Evolutionary conservation across 2,329 filamentous ascomycete genomes (phyloP), one percentile per base, ranked within the genome.

Genomic region (Onygenales sp.): DNA sequence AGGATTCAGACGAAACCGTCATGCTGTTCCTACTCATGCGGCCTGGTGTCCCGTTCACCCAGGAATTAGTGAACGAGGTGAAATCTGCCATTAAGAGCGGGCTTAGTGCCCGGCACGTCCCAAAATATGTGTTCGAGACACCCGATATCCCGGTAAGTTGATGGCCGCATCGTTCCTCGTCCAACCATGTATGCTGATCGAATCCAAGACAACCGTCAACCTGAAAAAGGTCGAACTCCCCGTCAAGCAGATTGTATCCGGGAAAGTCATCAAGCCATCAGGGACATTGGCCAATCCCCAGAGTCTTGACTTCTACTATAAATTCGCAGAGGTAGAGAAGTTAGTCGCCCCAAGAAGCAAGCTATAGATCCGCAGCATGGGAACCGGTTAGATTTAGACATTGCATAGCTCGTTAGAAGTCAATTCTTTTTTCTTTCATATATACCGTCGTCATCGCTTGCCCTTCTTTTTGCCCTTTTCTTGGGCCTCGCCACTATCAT

Each of bases 201-300:
- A n/a, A 17, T 11, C 31, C 45, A 46, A 89, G 83, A 87, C 84
- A 0, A 93, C 88, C 0, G 83, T 93, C 57, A 93, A 92, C 64
- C 70, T 88, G 49, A 93, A 93, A 67, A 93, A 93, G 68, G 88
- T 93, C 3, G 88, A 93, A 66, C 62, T 93, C 51, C 87, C 87
- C 0, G 85, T 93, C 33, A 93, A 93, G 71, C 85, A 88, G 63
- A 93, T 93, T 57, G 84, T 93, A 0, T 88, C 81, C 0, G 88
- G 88, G 0, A 82, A 83, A 60, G 80, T 72, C 27, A 80, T 93
- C 64, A 88, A 86, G 68, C 80, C 87, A 0, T 88, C 84, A 48
- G 87, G 87, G 1, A 92, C 87, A 3, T 68, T 93, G 62, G 70
- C 86, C 51, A 93, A 94, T 62, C 88, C 88, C 0, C 71, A 85